Percentiles rank a stretch among this genome's conserved stretches.
These are phyloP conservation scores for Epichloe sibirici DNA, from an alignment of 2,329 filamentous ascomycete species.

Conservation along the genomic window DNA sequence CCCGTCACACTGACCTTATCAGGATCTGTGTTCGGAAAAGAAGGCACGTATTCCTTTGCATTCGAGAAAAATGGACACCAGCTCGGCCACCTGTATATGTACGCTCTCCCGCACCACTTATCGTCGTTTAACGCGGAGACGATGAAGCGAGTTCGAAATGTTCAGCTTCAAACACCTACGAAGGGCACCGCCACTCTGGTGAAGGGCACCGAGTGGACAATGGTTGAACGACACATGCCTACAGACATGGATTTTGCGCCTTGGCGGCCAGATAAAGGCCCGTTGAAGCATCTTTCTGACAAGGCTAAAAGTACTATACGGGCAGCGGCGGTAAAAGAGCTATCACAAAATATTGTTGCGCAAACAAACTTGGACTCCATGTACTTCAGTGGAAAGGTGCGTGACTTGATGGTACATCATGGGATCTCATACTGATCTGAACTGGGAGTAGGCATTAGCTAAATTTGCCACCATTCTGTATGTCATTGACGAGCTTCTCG, in stretches of 20 bases:
- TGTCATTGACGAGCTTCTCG: slow-evolving; percentile 49
- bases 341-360: slow-evolving; percentile 60
- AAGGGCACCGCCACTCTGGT: slow-evolving; percentile 72
- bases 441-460: slow-evolving; percentile 43
- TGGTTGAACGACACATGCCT: slow-evolving; percentile 64
- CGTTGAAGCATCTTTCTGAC: slow-evolving; percentile 33
- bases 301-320: slow-evolving; percentile 48
- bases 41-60: slow-evolving; percentile 59
- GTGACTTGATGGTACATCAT: slow-evolving; percentile 1
- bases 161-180: slow-evolving; percentile 66
- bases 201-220: slow-evolving; percentile 60
- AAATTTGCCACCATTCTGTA: slow-evolving; percentile 65
- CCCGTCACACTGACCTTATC: slow-evolving; percentile 50
- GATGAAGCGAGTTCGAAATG: slow-evolving; percentile 34
- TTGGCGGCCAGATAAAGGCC: slow-evolving; percentile 48
- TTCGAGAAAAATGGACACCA: slow-evolving; percentile 61
- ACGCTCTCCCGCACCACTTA: slow-evolving; percentile 76
- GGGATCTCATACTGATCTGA: neutral
- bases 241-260: slow-evolving; percentile 65
- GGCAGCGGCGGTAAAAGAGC: slow-evolving; percentile 55
- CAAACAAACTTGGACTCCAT: slow-evolving; percentile 73
- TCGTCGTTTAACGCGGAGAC: slow-evolving; percentile 55
- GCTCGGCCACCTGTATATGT: slow-evolving; percentile 60
- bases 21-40: slow-evolving; percentile 45
- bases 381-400: slow-evolving; percentile 82